Evolutionary conservation across 257 asterid species (phyloP).

Genomic region (Gentiana macrophylla): DNA sequence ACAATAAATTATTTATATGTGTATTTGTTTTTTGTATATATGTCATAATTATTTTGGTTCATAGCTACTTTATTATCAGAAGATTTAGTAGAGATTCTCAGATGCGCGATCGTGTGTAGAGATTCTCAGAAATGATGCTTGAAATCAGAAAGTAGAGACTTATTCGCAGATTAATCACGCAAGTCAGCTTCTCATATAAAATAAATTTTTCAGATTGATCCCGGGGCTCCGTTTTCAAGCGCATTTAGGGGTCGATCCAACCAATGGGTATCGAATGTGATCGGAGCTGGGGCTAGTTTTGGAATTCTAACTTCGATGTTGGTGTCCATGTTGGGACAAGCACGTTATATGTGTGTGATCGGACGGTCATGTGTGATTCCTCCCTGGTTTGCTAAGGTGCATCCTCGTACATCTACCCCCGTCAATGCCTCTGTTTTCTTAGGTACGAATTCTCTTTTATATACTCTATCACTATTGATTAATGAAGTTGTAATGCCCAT

Average conservation of each 20-base stretch:
- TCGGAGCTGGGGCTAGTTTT: constrained; percentile 89
- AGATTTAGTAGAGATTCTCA: no score
- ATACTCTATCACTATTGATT: no score
- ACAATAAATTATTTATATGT: no score
- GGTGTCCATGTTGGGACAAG: constrained; percentile 95
- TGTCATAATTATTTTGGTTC: no score
- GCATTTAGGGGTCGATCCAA: constrained; percentile 43
- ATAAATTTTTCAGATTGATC: constrained; percentile 38
- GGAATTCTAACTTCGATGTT: constrained; percentile 84
- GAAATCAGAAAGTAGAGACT: no score
- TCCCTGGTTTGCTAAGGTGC: constrained; percentile 78
- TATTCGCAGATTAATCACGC: no score
- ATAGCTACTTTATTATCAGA: no score
- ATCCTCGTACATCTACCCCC: constrained; percentile 75
- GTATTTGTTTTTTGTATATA: no score
- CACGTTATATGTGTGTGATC: constrained; percentile 95
- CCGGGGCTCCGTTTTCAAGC: constrained; percentile 82
- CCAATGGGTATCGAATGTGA: constrained; percentile 71
- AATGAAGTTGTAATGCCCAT: no score
- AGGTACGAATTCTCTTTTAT: constrained; percentile 28
- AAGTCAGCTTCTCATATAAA: no score
- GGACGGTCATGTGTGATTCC: constrained; percentile 92
- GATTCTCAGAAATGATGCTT: no score
- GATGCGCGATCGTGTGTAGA: no score
- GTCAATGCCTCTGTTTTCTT: constrained; percentile 85